Evolutionary conservation across 352 stramenopile species (phyloP).

Genomic region (Globisporangium nagaii): DNA sequence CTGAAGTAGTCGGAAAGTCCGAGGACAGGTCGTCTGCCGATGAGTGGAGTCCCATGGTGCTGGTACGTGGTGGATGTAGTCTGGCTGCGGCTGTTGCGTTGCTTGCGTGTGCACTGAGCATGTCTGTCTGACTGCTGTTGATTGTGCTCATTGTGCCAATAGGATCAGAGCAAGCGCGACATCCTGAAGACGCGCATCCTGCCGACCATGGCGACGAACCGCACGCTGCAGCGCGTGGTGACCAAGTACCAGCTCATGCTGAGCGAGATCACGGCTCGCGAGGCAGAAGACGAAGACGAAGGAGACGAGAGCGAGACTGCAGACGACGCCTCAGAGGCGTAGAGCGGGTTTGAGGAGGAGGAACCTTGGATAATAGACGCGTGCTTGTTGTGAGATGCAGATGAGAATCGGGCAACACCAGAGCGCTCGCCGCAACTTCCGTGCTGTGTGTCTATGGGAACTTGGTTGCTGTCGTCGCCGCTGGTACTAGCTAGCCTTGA

Average conservation of each 20-base stretch:
- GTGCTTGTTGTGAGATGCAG: too few species aligned
- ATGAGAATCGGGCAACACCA: too few species aligned
- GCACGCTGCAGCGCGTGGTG: slow-evolving; percentile 74
- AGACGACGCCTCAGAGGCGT: neutral
- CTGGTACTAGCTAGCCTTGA: too few species aligned
- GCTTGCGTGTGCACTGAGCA: neutral
- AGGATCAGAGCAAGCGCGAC: slow-evolving; percentile 70
- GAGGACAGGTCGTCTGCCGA: slow-evolving; percentile 5
- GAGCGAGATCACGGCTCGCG: slow-evolving; percentile 52
- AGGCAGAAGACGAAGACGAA: slow-evolving; percentile 17
- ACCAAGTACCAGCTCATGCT: slow-evolving; percentile 83
- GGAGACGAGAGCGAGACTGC: neutral
- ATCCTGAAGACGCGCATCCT: slow-evolving; percentile 68
- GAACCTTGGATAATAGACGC: too few species aligned
- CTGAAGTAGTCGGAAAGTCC: neutral
- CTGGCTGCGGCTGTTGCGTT: too few species aligned
- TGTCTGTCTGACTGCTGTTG: too few species aligned
- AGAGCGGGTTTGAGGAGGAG: too few species aligned
- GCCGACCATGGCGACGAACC: slow-evolving; percentile 75
- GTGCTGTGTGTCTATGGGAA: too few species aligned
- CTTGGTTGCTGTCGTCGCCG: too few species aligned
- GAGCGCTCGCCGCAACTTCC: too few species aligned
- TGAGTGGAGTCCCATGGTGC: slow-evolving; percentile 34
- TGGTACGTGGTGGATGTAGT: slow-evolving; percentile 35
- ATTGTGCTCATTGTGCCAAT: neutral